Conservation (phyloP, 768 basidiomycete species). For the Mycena albidolilacea region DNA sequence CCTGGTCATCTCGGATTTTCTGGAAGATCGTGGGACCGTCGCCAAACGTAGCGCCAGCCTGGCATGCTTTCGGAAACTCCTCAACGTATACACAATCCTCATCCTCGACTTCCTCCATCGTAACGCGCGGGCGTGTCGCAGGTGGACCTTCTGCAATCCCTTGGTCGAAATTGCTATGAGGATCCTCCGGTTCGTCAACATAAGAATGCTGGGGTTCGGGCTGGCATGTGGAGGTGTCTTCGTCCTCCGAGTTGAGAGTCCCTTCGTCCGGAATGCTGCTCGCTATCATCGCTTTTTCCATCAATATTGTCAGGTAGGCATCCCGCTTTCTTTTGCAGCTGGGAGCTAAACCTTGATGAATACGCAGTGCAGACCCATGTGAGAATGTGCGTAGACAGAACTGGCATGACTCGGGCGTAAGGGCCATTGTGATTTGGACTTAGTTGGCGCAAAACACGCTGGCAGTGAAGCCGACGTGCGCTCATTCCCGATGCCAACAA, state of each 20-base stretch:
- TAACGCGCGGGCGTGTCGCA: background rate
- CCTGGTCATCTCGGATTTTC: background rate
- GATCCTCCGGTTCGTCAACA: too few relatives aligned
- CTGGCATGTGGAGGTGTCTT: too few relatives aligned
- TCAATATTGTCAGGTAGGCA: background rate
- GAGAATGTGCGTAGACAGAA: background rate
- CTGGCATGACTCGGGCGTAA: background rate
- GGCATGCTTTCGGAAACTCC: background rate
- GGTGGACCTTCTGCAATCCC: background rate
- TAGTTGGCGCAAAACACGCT: conserved; percentile 1
- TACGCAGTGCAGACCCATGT: background rate
- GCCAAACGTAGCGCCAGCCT: background rate
- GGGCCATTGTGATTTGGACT: background rate
- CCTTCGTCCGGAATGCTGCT: background rate
- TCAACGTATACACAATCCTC: background rate
- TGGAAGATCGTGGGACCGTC: background rate
- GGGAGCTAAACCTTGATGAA: background rate
- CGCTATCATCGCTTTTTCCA: background rate
- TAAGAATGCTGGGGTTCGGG: too few relatives aligned
- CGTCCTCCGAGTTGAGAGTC: too few relatives aligned
- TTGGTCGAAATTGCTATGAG: too few relatives aligned
- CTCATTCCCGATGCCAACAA: background rate
- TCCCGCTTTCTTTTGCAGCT: background rate
- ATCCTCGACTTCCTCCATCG: background rate
- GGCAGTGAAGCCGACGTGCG: background rate